Conservation (phyloP, 179 eudicot genomes). For the Sideroxylon spinosum region DNA sequence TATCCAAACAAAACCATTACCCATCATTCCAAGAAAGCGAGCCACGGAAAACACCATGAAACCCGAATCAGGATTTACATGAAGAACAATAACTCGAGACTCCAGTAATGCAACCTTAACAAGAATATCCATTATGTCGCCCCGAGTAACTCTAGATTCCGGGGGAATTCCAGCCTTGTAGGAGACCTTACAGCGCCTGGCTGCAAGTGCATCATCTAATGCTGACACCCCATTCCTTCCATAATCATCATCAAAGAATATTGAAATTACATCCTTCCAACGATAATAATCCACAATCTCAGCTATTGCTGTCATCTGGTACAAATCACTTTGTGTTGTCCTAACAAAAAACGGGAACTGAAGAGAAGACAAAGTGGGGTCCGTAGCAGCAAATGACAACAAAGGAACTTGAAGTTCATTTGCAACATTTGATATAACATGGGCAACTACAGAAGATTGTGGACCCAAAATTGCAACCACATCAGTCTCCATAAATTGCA, state of each 20-base stretch:
- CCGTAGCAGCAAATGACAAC: constrained; percentile 87
- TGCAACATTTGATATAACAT: constrained; percentile 51
- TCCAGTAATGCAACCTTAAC: constrained; percentile 57
- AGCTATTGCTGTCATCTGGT: constrained; percentile 80
- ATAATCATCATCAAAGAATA: constrained; percentile 74
- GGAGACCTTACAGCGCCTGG: constrained; percentile 53
- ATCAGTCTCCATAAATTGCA: constrained; percentile 71
- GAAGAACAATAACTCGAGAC: constrained; percentile 67
- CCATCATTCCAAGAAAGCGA: constrained; percentile 64
- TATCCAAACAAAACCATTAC: constrained; percentile 78
- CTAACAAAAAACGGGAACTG: constrained; percentile 74
- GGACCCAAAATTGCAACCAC: constrained; percentile 80
- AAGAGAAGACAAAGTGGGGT: constrained; percentile 69
- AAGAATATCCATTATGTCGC: constrained; percentile 63
- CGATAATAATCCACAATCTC: constrained; percentile 59
- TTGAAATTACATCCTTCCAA: constrained; percentile 68
- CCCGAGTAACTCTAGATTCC: constrained; percentile 31
- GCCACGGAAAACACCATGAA: constrained; percentile 55
- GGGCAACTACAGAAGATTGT: constrained; percentile 82
- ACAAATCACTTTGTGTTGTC: constrained; percentile 64
- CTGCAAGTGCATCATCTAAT: constrained; percentile 66
- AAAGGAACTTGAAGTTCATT: constrained; percentile 74
- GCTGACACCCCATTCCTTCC: constrained; percentile 79
- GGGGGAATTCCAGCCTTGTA: constrained; percentile 60
- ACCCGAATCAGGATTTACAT: constrained; percentile 50